Base-by-base conservation (phyloP, 768 basidiomycete species). In the Steccherinum ochraceum region DNA sequence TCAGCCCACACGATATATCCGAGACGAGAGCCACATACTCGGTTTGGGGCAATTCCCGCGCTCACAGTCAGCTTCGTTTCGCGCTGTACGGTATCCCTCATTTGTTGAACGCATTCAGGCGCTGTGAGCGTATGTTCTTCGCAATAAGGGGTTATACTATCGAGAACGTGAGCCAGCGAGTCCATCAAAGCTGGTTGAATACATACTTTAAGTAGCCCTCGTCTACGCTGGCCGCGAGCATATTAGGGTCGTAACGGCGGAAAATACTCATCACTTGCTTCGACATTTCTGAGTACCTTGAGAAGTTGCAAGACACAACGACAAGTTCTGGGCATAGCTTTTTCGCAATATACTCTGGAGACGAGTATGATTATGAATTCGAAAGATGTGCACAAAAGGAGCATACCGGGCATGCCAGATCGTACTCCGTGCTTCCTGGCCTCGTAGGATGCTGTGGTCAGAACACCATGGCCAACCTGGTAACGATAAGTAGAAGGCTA, bases 11-110 rank as follows among this genome's bases (percentile, higher is more conserved):
- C 3, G 48, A 13, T 2, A 20, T 20, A 54, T 42, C 24, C 30
- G 35, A 48, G 45, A 56, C 13, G 54, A n/a, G n/a, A 50, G 45
- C 23, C 47, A 47, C 79, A 48, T 61, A 93, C 93, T 76, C 88
- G 89, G 68, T 94, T 98, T 1, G 95, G 89, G 0, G 95, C 93
- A 51, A 98, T 93, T 2, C 96, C 96, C 24, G 93, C 94, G 58
- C 90, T 93, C 48, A 89, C 92, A 2, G 96, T 98, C 46, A 98
- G 64, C 48, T 79, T 79, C 2, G 94, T 97, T 67, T 88, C 88
- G 16, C 73, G 72, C 49, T 83, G 74, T 2, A 97, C 89, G 40
- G 72, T 73, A 21, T 73, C 74, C 20, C 96, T 75, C 70, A 99
- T 86, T 55, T 86, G 75, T 47, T 77, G 68, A 12, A 95, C 89